These are phyloP conservation scores for Yamadazyma ubonensis DNA, from an alignment of 805 yeast genomes.

Conservation along the genomic window DNA sequence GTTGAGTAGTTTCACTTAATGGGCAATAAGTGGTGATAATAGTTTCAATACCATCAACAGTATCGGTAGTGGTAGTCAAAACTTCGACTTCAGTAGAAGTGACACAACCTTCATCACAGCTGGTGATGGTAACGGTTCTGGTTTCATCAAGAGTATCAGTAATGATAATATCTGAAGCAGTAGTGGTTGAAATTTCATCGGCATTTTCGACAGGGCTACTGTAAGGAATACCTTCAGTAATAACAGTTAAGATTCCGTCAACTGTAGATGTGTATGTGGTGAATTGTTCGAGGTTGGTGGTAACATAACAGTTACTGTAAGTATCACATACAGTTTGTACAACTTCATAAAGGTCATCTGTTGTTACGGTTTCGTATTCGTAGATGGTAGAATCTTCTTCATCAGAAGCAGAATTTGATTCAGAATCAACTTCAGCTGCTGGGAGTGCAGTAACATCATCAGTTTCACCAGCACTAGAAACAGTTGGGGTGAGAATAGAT, in stretches of 20 bases:
- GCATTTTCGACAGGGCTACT: constrained; percentile 9
- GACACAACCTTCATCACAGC: constrained; percentile 15
- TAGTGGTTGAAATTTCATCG: constrained; percentile 16
- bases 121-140: constrained; percentile 17
- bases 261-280: constrained; percentile 38
- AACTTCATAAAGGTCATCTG: constrained; percentile 27
- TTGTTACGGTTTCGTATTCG: constrained; percentile 16
- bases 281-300: constrained; percentile 30
- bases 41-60: constrained; percentile 33
- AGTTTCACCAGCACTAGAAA: constrained; percentile 17
- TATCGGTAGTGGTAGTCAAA: constrained; percentile 28
- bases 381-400: constrained; percentile 13
- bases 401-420: not conserved
- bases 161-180: constrained; percentile 13
- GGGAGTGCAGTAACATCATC: constrained; percentile 4
- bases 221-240: constrained; percentile 32
- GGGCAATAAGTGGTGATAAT: constrained; percentile 40
- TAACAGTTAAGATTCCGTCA: constrained; percentile 40
- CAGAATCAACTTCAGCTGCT: not conserved
- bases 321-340: constrained; percentile 33
- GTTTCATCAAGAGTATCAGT: constrained; percentile 13
- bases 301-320: constrained; percentile 29
- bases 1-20: constrained; percentile 8
- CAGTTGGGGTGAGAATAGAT: constrained; percentile 3
- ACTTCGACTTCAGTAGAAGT: constrained; percentile 19